Evolutionary conservation across 148 eudicot species (phyloP).

Genomic region (Chenopodium formosanum): DNA sequence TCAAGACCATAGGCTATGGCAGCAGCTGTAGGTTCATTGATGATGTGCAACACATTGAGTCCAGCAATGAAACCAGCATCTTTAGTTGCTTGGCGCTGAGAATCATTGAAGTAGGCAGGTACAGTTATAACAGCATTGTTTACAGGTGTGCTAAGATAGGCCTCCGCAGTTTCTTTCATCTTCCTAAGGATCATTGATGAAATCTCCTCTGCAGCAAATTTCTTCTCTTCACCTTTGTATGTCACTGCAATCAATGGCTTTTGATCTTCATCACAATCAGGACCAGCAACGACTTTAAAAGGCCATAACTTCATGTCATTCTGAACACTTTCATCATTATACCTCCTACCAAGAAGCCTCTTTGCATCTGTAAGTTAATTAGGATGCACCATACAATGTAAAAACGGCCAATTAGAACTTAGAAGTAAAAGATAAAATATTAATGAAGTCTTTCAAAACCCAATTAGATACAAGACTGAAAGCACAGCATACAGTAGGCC

Average conservation of each 20-base stretch:
- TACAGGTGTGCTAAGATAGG: neutral
- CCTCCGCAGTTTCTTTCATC: neutral
- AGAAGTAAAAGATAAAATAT: too few species aligned
- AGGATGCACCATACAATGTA: neutral
- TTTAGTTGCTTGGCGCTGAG: neutral
- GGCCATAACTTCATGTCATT: neutral
- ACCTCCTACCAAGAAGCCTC: neutral
- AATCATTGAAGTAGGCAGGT: constrained; percentile 7
- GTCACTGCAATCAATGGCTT: neutral
- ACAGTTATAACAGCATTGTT: constrained; percentile 8
- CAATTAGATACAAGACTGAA: too few species aligned
- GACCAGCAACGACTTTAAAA: neutral
- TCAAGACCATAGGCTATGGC: constrained; percentile 3
- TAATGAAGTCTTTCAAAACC: too few species aligned
- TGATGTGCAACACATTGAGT: neutral
- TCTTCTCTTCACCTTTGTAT: neutral
- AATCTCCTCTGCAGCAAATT: constrained; percentile 1
- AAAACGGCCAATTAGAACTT: too few species aligned
- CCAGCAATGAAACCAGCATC: neutral
- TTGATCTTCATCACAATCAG: neutral
- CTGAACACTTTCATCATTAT: neutral
- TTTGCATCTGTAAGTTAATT: neutral
- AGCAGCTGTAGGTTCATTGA: constrained; percentile 3
- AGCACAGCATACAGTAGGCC: too few species aligned
- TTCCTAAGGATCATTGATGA: neutral